Percentiles rank a stretch among this genome's conserved stretches.
Evolutionary conservation across 176 grass and related monocot species (phyloP).

Genomic region (Aechmea fasciata): DNA sequence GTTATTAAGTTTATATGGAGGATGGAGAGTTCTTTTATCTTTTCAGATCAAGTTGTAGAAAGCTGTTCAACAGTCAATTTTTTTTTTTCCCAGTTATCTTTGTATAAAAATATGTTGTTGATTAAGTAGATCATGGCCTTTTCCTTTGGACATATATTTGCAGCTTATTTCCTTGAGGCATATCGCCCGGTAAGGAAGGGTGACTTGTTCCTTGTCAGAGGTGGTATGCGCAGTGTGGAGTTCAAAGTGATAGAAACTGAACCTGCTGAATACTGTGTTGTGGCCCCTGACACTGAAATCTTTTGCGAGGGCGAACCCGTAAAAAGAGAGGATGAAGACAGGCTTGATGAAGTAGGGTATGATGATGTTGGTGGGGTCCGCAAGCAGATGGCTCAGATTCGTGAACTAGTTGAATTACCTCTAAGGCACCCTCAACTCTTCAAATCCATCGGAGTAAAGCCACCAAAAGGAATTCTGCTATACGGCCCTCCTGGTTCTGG

Average conservation of each 20-base stretch:
- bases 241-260: constrained; percentile 48
- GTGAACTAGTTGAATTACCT: constrained; percentile 53
- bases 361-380: constrained; percentile 54
- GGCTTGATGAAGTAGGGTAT: constrained; percentile 44
- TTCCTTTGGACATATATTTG: constrained; percentile 2
- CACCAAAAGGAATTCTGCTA: constrained; percentile 45
- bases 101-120: neutral
- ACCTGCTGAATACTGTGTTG: constrained; percentile 37
- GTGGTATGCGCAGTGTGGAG: constrained; percentile 47
- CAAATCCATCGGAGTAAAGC: constrained; percentile 59
- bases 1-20: too few relatives aligned
- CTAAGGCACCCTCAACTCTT: constrained; percentile 49
- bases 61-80: too few relatives aligned
- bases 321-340: constrained; percentile 51
- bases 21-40: neutral
- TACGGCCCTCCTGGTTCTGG: constrained; percentile 47
- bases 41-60: neutral
- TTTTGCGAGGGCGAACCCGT: constrained; percentile 42
- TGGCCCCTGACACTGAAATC: constrained; percentile 26
- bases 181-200: constrained; percentile 46
- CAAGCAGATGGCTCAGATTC: constrained; percentile 47
- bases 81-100: neutral
- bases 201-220: constrained; percentile 52
- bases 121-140: neutral
- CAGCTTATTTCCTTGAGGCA: constrained; percentile 39